These are phyloP conservation scores for Ogataea saltuana DNA, from an alignment of 805 yeast species.

Conservation along the genomic window DNA sequence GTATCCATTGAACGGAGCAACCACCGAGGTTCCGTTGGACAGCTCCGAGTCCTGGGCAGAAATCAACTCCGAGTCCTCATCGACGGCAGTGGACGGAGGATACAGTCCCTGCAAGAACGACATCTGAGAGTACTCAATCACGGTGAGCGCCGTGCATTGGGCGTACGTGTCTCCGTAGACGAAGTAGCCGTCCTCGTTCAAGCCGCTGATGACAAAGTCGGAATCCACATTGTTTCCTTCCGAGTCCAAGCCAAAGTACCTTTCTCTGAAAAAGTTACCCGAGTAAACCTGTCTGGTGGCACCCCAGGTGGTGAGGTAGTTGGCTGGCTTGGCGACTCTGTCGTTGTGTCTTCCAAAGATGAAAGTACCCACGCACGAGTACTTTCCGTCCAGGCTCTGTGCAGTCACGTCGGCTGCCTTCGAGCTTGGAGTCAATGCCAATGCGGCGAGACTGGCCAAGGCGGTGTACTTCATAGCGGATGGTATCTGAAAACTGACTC, in stretches of 20 bases:
- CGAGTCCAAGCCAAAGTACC: slow-evolving; percentile 42
- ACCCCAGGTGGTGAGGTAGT: slow-evolving; percentile 45
- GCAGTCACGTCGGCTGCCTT: slow-evolving; percentile 24
- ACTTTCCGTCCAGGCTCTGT: slow-evolving; percentile 24
- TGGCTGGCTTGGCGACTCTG: slow-evolving; percentile 47
- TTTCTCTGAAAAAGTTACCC: slow-evolving; percentile 43
- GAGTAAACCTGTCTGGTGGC: slow-evolving; percentile 38
- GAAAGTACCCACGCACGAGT: slow-evolving; percentile 41
- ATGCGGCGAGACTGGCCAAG: slow-evolving; percentile 2
- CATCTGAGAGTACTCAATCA: slow-evolving; percentile 42
- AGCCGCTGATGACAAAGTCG: slow-evolving; percentile 34
- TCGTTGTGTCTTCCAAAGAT: slow-evolving; percentile 53
- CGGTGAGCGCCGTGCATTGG: slow-evolving; percentile 39
- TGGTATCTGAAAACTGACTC: too few relatives aligned
- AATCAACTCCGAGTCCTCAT: slow-evolving; percentile 26
- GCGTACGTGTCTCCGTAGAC: slow-evolving; percentile 40
- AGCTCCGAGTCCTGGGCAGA: slow-evolving; percentile 35
- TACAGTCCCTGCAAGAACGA: slow-evolving; percentile 50
- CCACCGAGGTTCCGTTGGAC: slow-evolving; percentile 41
- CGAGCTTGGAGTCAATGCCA: slow-evolving; percentile 3
- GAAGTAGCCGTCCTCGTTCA: slow-evolving; percentile 38
- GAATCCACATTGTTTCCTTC: slow-evolving; percentile 28
- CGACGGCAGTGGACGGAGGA: slow-evolving; percentile 41
- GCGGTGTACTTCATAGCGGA: slow-evolving; percentile 3
- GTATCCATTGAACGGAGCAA: slow-evolving; percentile 44